Evolutionary conservation across 2,329 filamentous ascomycete species (phyloP), one percentile per base, ranked within the genome.

Genomic region (Calonectria naviculata): DNA sequence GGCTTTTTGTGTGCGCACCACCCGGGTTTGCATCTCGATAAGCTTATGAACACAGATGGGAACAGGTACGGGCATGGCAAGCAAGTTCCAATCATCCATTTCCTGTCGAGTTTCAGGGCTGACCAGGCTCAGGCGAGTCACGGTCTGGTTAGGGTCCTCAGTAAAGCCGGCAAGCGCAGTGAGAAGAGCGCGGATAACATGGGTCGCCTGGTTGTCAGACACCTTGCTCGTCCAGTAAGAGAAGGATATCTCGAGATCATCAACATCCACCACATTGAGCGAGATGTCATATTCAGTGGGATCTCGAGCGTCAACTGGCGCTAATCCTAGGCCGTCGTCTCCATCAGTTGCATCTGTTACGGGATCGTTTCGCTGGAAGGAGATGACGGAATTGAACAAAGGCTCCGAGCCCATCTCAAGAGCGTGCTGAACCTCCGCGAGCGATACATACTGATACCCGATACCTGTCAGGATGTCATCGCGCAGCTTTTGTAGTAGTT

Each of bases 241-340:
- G 34, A 58, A 58, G 21, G 52, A 58, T 8, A 58, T 58, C n/a
- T 58, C 52, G 38, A 58, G 52, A 26, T 58, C 52, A 38, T 58
- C 52, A 15, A 58, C 52, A 58, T 58, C 52, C 1, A 58, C 52
- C 21, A 58, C 52, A 10, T 58, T 58, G 21, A 58, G 52, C 13
- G 52, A 58, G 52, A 58, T 58, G 34, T 58, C 52, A 24, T 58
- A 58, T 15, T 58, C 52, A 5, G 52, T 58, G 5, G 52, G 52
- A n/a, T 58, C 52, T 58, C 52, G 52, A 38, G 52, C 52, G 31
- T 58, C 52, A 9, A 58, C 36, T 5, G 52, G 52, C 4, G 52
- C 21, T 3, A 58, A 24, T 15, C 52, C 52, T 4, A 58, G 52
- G 13, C 52, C 52, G 26, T 58, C 52, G 4, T 58, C 52, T 4